Base-by-base conservation (phyloP, 2,329 filamentous ascomycete species). In the Colletotrichum phormii region DNA sequence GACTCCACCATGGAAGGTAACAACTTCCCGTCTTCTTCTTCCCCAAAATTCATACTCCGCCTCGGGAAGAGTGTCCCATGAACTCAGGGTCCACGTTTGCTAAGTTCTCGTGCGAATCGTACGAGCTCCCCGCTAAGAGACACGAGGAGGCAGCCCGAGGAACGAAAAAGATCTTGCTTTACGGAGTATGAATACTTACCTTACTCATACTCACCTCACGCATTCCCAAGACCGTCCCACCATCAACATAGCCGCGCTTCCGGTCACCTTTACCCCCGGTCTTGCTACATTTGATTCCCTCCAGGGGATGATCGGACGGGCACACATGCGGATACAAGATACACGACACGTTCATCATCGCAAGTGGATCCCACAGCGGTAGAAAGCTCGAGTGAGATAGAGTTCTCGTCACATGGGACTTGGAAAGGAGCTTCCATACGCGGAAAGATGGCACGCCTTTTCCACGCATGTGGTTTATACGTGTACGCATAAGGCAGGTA, bases 301-400 rank as follows among this genome's bases (percentile, higher is more conserved):
- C 64, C 64, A 53, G 15, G 5, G 18, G 58, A 13, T 4, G 64
- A 67, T 72, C 69, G 33, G 65, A 64, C 46, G 70, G 63, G 26
- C 26, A 29, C 26, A 29, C 26, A 29, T 29, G 26, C 26, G 26
- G 26, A 29, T 29, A 29, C 26, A 29, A 29, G 4, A 29, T 29
- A 18, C 49, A 31, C 29, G 29, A 46, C 60, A 12, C 26, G 33
- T 18, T n/a, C 18, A 9, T 33, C 42, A 51, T 51, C 7, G 49
- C 60, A 24, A 33, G 60, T 42, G n/a, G 31, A 31, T 12, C 13
- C 51, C 18, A 2, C n/a, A 8, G 11, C 12, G 31, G 22, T 12
- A 29, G 15, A 22, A 42, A 22, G 8, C 42, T 49, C 42, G 26
- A 63, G 31, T 51, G 42, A 58, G 7, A 49, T n/a, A 57, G 46